phyloP scores from a whole-genome alignment of 192 early-diverging fungal species.

The Backusella tarrabulga region DNA sequence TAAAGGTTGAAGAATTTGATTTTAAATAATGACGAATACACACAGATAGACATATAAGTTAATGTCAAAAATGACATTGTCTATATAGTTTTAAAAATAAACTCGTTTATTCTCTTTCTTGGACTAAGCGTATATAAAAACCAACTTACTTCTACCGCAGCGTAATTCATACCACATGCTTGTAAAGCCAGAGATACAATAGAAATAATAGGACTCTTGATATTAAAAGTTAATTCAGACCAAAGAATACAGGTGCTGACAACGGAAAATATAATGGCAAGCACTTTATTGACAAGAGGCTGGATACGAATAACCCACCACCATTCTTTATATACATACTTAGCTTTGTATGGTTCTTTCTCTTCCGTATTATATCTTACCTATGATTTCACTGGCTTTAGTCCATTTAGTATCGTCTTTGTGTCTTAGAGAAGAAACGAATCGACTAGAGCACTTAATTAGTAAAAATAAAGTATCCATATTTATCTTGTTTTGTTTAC shows the following conservation, averaged over 20 bases:
- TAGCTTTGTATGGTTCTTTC: background rate
- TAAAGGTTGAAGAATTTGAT: constrained; percentile 88
- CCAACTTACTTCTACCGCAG: constrained; percentile 55
- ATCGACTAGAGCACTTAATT: background rate
- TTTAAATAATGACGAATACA: constrained; percentile 89
- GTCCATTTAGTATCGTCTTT: background rate
- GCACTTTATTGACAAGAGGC: constrained; percentile 56
- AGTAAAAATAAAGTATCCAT: background rate
- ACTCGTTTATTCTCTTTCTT: background rate
- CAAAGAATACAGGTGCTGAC: constrained; percentile 79
- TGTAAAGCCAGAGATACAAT: constrained; percentile 67
- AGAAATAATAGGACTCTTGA: constrained; percentile 62
- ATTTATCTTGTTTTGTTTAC: constrained; percentile 29
- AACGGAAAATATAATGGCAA: constrained; percentile 58
- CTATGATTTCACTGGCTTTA: background rate
- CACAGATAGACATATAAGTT: constrained; percentile 89
- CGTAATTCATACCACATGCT: constrained; percentile 54
- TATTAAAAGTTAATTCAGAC: constrained; percentile 93
- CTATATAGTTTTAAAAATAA: constrained; percentile 42
- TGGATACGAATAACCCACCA: constrained; percentile 81
- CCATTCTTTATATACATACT: constrained; percentile 59
- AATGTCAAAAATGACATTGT: constrained; percentile 73
- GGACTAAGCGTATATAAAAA: background rate
- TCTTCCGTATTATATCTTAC: background rate
- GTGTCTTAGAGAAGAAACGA: background rate